Percentiles rank a stretch among this genome's conserved stretches.
Evolutionary conservation across 495 filamentous ascomycete species (phyloP).

Genomic region (Penicillium ochrochloron): DNA sequence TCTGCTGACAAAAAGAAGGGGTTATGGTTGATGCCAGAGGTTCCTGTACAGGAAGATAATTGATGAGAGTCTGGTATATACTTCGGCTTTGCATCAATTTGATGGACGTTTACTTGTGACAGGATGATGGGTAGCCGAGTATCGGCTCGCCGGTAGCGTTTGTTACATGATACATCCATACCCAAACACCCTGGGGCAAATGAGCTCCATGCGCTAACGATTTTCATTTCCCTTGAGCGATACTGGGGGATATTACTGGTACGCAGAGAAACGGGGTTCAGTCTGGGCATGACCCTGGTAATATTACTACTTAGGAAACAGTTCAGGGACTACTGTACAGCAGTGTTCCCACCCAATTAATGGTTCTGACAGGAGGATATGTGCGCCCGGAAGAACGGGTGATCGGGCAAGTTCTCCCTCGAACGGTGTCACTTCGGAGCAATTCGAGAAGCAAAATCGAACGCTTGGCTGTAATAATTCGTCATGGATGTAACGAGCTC

Average conservation of each 20-base stretch:
- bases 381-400: constrained; percentile 1
- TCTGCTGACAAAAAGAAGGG: constrained; percentile 8
- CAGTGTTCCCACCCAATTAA: not conserved
- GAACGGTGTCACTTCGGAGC: not conserved
- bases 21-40: not conserved
- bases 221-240: constrained; percentile 16
- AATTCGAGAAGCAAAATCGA: not conserved
- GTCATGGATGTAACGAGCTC: not conserved
- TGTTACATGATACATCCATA: constrained; percentile 3
- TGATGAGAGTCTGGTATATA: not conserved
- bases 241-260: not conserved
- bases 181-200: constrained; percentile 15
- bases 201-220: constrained; percentile 18
- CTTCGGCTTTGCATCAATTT: not conserved
- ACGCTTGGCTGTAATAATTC: not conserved
- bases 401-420: not conserved
- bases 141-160: not conserved
- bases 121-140: not conserved
- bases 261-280: not conserved
- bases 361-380: not conserved
- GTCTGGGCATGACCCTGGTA: not conserved
- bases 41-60: not conserved
- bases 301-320: not conserved
- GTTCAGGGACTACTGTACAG: not conserved
- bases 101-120: not conserved